Evolutionary conservation across 163 green algal species (phyloP), one percentile per base, ranked within the genome.

Genomic region (Chlamydomonas reinhardtii): DNA sequence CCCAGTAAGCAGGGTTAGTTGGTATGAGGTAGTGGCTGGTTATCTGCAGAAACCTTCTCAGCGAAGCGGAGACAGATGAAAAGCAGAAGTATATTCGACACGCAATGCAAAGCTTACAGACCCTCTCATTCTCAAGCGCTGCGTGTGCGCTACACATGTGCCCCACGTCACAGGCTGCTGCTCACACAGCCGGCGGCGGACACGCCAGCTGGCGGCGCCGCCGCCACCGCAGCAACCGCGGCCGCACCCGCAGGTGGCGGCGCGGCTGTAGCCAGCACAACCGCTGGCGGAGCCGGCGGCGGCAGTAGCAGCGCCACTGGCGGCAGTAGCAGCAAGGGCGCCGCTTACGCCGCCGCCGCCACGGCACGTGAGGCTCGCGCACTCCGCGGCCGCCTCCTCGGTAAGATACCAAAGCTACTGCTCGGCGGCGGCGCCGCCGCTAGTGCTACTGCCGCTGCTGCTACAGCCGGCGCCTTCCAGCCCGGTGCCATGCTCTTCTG

Each of bases 351-450:
- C 29, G 77, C 77, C 39, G 77, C 77, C 64, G 77, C 77, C 43
- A 84, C 77, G 11, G 77, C 77, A 31, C 65, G 77, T 2, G 77
- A 84, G 77, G 65, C 66, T 4, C 65, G 77, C 16, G 77, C 77
- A 3, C 77, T 84, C 20, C 65, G 77, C 31, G 48, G 31, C 22
- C 65, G 77, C 4, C 66, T 84, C 4, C 22, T 76, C 48, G 66
- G 66, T 17, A 48, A 68, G 25, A 69, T 84, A 4, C 61, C 77
- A 11, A 84, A 84, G 66, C 56, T 69, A 37, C 39, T 84, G 20
- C 77, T 84, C 24, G 37, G 19, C 32, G 74, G 54, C 34, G 39
- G 31, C 66, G 31, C 8, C 20, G 29, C 24, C 43, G 65, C 34
- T 39, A 62, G 20, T 29, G 76, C 0, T 39, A 64, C 31, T 37